A percentile compares a stretch with the other conserved stretches of the same genome.
Conservation (phyloP, 2,329 filamentous ascomycete genomes). For the Ceratocystis eucalypticola region DNA sequence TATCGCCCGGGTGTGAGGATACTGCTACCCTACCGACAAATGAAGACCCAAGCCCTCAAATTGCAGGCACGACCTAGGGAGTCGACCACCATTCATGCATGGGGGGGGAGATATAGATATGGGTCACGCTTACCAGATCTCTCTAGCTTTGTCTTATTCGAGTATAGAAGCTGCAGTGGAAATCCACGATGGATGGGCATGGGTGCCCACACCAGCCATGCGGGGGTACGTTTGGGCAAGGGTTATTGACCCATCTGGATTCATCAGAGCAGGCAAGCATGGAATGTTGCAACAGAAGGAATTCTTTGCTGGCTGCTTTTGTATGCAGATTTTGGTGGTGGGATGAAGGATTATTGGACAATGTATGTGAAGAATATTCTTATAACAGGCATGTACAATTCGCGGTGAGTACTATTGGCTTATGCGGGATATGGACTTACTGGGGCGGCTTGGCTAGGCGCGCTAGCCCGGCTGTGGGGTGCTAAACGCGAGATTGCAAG, state of each 20-base stretch:
- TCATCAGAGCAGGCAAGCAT: neutral
- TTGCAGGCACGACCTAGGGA: neutral
- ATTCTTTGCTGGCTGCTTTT: no score
- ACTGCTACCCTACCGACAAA: neutral
- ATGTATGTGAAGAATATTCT: neutral
- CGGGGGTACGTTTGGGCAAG: neutral
- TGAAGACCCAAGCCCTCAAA: neutral
- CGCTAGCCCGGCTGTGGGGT: no score
- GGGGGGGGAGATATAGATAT: neutral
- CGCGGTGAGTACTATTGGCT: neutral
- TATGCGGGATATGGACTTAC: no score
- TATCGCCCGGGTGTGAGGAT: neutral
- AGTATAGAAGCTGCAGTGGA: neutral
- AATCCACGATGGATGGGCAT: neutral
- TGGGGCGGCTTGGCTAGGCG: no score
- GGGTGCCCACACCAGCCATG: neutral
- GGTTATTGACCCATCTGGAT: neutral
- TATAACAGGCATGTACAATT: neutral
- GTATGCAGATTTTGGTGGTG: no score
- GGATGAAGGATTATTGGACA: no score
- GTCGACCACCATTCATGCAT: neutral
- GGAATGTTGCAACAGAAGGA: neutral
- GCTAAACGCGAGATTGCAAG: no score
- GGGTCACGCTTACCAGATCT: neutral
- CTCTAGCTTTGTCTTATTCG: neutral